phyloP scores from a whole-genome alignment of 345 rosid genomes.

The Melastoma malabathricum region DNA sequence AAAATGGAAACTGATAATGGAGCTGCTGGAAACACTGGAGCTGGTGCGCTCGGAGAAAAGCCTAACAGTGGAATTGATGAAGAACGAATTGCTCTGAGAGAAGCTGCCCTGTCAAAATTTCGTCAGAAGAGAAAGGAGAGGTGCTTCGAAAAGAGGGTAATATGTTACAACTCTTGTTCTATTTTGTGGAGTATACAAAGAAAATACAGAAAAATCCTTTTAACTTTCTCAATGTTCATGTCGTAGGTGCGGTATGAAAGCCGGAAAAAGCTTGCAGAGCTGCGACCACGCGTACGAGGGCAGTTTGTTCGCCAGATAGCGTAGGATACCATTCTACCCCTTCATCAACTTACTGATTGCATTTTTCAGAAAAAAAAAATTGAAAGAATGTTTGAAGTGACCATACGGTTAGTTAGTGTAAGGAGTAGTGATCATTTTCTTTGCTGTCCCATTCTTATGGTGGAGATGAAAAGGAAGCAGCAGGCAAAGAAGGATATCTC shows the following conservation, averaged over 20 bases:
- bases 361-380: too few relatives aligned
- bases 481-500: too few relatives aligned
- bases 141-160: constrained; percentile 51
- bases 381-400: too few relatives aligned
- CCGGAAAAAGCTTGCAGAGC: constrained; percentile 45
- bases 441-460: too few relatives aligned
- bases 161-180: background rate
- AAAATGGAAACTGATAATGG: constrained; percentile 19
- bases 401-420: too few relatives aligned
- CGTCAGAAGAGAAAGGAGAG: constrained; percentile 51
- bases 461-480: too few relatives aligned
- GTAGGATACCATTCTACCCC: too few relatives aligned
- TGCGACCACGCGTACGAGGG: constrained; percentile 39
- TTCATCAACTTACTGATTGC: too few relatives aligned
- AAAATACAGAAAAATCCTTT: background rate
- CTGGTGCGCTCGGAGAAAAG: constrained; percentile 11
- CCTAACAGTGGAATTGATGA: constrained; percentile 11
- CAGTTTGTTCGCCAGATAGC: constrained; percentile 32
- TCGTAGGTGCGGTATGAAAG: constrained; percentile 46
- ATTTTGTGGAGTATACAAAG: background rate
- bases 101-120: constrained; percentile 45
- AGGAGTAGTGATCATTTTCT: too few relatives aligned
- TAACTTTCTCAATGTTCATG: too few relatives aligned
- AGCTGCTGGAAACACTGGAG: constrained; percentile 10
- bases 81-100: constrained; percentile 25